Conservation (phyloP, 2,329 filamentous ascomycete genomes). For the Spiromastix sp. region DNA sequence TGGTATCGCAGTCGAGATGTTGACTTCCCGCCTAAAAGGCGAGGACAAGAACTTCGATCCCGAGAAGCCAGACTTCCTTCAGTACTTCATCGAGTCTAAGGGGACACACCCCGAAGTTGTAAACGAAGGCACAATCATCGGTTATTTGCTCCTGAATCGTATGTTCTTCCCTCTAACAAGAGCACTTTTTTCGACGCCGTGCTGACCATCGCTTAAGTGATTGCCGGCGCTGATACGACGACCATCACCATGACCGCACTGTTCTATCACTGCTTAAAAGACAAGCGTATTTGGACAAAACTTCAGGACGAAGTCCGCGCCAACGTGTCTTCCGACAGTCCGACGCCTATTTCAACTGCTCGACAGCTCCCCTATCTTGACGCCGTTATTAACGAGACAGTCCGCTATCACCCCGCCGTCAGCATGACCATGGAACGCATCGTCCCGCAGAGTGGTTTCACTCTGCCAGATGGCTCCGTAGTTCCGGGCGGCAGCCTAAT, state of each 20-base stretch:
- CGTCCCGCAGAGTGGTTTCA: constrained; percentile 33
- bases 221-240: constrained; percentile 31
- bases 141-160: constrained; percentile 23
- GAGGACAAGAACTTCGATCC: constrained; percentile 11
- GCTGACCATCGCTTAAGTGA: no score
- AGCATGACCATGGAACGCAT: constrained; percentile 41
- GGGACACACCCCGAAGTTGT: constrained; percentile 23
- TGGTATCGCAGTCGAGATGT: constrained; percentile 13
- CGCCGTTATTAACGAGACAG: constrained; percentile 43
- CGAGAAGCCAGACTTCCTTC: constrained; percentile 21
- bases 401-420: constrained; percentile 41
- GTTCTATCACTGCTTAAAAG: constrained; percentile 17
- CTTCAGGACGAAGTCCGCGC: constrained; percentile 12
- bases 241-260: constrained; percentile 23
- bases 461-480: constrained; percentile 20
- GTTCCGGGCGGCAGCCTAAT: constrained; percentile 27
- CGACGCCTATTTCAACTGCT: constrained; percentile 4
- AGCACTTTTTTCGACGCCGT: no score
- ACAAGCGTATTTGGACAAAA: background rate
- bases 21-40: constrained; percentile 11
- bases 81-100: constrained; percentile 25
- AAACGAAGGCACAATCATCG: constrained; percentile 27
- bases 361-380: constrained; percentile 33
- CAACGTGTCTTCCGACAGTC: background rate
- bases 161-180: no score